A percentile compares a stretch with the other conserved stretches of the same genome.
These are phyloP conservation scores for Hemileccinum rubropunctum DNA, from an alignment of 768 basidiomycete genomes.

Conservation along the genomic window DNA sequence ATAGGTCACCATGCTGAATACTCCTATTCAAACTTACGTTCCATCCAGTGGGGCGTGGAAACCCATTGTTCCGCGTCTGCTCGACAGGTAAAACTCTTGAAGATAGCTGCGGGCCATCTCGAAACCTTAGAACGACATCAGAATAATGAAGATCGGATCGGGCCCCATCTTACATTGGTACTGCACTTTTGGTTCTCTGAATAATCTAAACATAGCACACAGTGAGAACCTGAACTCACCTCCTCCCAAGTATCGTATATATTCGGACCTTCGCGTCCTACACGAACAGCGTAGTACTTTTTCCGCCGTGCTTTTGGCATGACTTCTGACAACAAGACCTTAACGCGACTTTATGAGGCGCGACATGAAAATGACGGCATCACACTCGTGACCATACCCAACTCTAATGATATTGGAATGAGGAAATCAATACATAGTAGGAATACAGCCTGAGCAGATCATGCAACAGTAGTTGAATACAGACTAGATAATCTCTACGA, in stretches of 20 bases:
- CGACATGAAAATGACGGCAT: not conserved
- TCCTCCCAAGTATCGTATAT: slow-evolving; percentile 62
- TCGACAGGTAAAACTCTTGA: slow-evolving; percentile 49
- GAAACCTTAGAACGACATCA: slow-evolving; percentile 39
- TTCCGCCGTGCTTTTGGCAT: slow-evolving; percentile 32
- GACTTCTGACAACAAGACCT: not conserved
- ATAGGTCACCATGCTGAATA: not conserved
- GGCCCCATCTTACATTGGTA: slow-evolving; percentile 34
- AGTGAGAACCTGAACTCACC: slow-evolving; percentile 33
- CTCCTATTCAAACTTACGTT: slow-evolving; percentile 19
- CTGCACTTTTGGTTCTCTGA: slow-evolving; percentile 39
- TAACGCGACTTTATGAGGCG: not conserved
- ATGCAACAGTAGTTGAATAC: not conserved
- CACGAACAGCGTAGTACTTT: slow-evolving; percentile 61
- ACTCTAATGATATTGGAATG: not conserved
- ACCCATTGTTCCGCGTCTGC: slow-evolving; percentile 53
- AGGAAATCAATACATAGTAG: slow-evolving; percentile 1
- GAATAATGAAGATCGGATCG: not conserved
- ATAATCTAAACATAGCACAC: not conserved
- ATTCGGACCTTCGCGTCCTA: slow-evolving; percentile 54
- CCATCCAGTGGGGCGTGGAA: slow-evolving; percentile 2
- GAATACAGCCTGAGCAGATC: slow-evolving; percentile 3
- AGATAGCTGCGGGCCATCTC: slow-evolving; percentile 49
- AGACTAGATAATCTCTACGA: slow-evolving; percentile 60
- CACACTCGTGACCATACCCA: not conserved